These are phyloP conservation scores for Wickerhamiella allomyrinae DNA, from an alignment of 805 yeast genomes.

Conservation along the genomic window DNA sequence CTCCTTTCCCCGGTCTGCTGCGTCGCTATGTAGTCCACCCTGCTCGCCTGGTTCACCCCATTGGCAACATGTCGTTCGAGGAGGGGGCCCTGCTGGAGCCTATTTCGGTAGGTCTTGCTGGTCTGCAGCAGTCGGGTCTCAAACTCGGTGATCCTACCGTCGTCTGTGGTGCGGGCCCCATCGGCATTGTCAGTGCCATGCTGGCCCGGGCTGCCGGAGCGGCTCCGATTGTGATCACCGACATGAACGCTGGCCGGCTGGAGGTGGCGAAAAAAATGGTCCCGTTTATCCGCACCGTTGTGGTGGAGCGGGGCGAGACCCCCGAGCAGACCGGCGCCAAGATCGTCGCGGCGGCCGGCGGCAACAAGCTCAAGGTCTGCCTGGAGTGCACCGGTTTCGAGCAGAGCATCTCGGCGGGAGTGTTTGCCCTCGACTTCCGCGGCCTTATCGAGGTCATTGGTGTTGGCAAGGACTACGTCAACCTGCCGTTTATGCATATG, in stretches of 20 bases:
- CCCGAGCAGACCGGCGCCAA: conserved; percentile 21
- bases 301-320: conserved; percentile 31
- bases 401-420: conserved; percentile 33
- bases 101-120: conserved; percentile 39
- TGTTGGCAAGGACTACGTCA: conserved; percentile 35
- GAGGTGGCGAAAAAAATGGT: conserved; percentile 33
- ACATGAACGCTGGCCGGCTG: conserved; percentile 32
- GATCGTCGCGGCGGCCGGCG: conserved; percentile 27
- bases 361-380: conserved; percentile 30
- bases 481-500: conserved; percentile 41
- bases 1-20: conserved; percentile 26
- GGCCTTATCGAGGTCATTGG: conserved; percentile 38
- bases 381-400: conserved; percentile 45
- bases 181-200: conserved; percentile 36
- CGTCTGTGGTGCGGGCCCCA: conserved; percentile 48
- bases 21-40: conserved; percentile 27
- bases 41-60: conserved; percentile 26
- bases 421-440: conserved; percentile 34
- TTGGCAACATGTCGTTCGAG: conserved; percentile 31
- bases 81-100: conserved; percentile 47
- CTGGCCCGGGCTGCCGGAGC: conserved; percentile 42
- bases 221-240: conserved; percentile 38
- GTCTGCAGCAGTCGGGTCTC: conserved; percentile 34
- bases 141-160: conserved; percentile 35
- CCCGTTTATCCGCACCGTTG: conserved; percentile 34